Base-by-base conservation (phyloP, 176 grass and related monocot species). In the Miscanthus lutarioriparius region DNA sequence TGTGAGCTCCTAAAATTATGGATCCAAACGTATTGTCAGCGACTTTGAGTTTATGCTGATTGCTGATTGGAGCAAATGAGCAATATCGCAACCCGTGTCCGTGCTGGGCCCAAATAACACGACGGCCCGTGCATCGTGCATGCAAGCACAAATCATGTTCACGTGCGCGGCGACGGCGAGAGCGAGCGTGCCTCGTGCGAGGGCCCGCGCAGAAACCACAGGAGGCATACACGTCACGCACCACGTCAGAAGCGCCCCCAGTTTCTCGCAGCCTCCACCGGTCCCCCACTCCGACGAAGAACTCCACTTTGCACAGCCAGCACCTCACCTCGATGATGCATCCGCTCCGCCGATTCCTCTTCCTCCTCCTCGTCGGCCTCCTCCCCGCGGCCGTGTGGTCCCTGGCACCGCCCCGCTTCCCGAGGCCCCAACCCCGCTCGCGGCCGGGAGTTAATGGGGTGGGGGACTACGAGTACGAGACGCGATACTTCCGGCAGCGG, bases 401-500 rank as follows among this genome's bases (percentile, higher is more conserved):
- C 12, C 16, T 79, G 10, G 45, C 59, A 35, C 84, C 44, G n/a
- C 88, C 67, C 27, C 84, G 84, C 58, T 90, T 90, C 88, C 80
- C 79, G 7, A 17, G 7, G 22, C 75, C 66, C 10, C 58, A 30
- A 27, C 43, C 44, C 10, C 58, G 11, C 66, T 74, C 88, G 35
- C 64, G 32, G 15, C 20, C 23, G 26, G 33, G 13, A 41, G 17
- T 38, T 25, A 66, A 19, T 43, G 63, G 22, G 22, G 63, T 71
- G 44, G 22, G 26, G 16, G 79, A 66, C 67, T 90, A 90, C 84
- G 79, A 86, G 44, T 98, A 90, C 93, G 85, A 98, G 77, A 91
- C 91, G 76, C 88, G 77, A 2, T 92, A 91, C 81, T 98, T 91
- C 93, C 91, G 80, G 91, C 96, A 98, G 89, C 91, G 88, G 74